These are phyloP conservation scores for Aphanocladium album DNA, from an alignment of 2,329 filamentous ascomycete genomes.

Conservation along the genomic window DNA sequence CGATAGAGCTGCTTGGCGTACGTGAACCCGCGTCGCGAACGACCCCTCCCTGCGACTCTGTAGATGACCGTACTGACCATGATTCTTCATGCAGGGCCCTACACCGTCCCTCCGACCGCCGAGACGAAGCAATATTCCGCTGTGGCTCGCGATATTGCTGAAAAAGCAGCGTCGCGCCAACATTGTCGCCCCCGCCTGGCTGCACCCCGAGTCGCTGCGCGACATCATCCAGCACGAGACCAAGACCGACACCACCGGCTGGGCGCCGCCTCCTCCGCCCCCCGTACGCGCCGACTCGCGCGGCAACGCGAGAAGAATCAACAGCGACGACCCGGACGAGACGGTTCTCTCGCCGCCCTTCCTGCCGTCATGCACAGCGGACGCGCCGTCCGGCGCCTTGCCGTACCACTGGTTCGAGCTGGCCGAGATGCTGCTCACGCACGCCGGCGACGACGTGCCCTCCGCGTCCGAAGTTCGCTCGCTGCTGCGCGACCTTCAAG, in stretches of 20 bases:
- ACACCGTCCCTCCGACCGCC: slow-evolving; percentile 75
- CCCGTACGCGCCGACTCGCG: slow-evolving; percentile 47
- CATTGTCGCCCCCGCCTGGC: slow-evolving; percentile 86
- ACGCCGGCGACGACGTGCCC: slow-evolving; percentile 75
- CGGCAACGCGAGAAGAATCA: slow-evolving; percentile 35
- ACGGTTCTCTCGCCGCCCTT: slow-evolving; percentile 65
- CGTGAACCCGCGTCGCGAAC: slow-evolving; percentile 34
- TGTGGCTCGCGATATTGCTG: slow-evolving; percentile 92
- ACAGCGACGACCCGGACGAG: slow-evolving; percentile 21
- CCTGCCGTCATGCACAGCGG: slow-evolving; percentile 66
- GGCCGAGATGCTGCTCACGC: slow-evolving; percentile 78
- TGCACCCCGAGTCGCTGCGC: slow-evolving; percentile 68
- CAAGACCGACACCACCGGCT: slow-evolving; percentile 61
- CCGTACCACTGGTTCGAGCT: slow-evolving; percentile 97
- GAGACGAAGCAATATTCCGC: slow-evolving; percentile 70
- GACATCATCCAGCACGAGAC: slow-evolving; percentile 79
- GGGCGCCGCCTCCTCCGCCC: slow-evolving; percentile 71
- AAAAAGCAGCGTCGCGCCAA: slow-evolving; percentile 93
- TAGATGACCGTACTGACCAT: neutral
- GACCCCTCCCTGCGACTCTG: slow-evolving; percentile 14
- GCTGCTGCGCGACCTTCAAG: slow-evolving; percentile 73
- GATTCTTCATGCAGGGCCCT: slow-evolving; percentile 55
- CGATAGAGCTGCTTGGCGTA: slow-evolving; percentile 79
- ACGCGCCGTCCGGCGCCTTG: slow-evolving; percentile 62
- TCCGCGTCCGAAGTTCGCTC: slow-evolving; percentile 69